A percentile compares a stretch with the other conserved stretches of the same genome.
These are phyloP conservation scores for Debaryomyces maramus DNA, from an alignment of 805 yeast species.

Conservation along the genomic window DNA sequence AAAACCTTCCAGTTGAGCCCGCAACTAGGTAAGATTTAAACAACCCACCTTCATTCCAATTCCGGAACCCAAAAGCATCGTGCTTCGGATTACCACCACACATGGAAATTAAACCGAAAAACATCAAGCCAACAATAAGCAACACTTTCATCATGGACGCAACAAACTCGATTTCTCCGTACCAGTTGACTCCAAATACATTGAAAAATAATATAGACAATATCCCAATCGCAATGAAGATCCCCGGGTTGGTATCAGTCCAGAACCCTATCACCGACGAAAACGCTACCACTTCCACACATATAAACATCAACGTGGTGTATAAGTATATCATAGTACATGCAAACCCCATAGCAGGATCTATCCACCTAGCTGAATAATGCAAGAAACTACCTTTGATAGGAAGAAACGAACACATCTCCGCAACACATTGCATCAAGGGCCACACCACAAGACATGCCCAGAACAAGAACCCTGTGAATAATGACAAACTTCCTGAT, in stretches of 20 bases:
- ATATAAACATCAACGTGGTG: slow-evolving; percentile 54
- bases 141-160: slow-evolving; percentile 63
- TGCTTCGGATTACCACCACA: slow-evolving; percentile 78
- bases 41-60: slow-evolving; percentile 71
- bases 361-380: slow-evolving; percentile 63
- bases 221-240: slow-evolving; percentile 53
- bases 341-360: slow-evolving; percentile 67
- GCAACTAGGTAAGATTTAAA: slow-evolving; percentile 48
- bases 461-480: slow-evolving; percentile 61
- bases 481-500: slow-evolving; percentile 69
- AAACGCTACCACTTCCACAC: slow-evolving; percentile 66
- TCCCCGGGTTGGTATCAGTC: slow-evolving; percentile 55
- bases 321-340: slow-evolving; percentile 64
- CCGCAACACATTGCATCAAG: slow-evolving; percentile 69
- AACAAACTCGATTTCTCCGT: slow-evolving; percentile 62
- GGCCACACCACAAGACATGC: slow-evolving; percentile 63
- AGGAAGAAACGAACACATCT: slow-evolving; percentile 67
- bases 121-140: slow-evolving; percentile 63
- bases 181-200: slow-evolving; percentile 50
- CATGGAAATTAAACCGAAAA: slow-evolving; percentile 62
- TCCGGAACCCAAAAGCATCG: slow-evolving; percentile 71
- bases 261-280: slow-evolving; percentile 55
- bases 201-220: slow-evolving; percentile 43
- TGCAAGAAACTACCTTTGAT: slow-evolving; percentile 65
- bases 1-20: slow-evolving; percentile 57